phyloP scores from a whole-genome alignment of 768 basidiomycete genomes.

The Panellus pusillus region DNA sequence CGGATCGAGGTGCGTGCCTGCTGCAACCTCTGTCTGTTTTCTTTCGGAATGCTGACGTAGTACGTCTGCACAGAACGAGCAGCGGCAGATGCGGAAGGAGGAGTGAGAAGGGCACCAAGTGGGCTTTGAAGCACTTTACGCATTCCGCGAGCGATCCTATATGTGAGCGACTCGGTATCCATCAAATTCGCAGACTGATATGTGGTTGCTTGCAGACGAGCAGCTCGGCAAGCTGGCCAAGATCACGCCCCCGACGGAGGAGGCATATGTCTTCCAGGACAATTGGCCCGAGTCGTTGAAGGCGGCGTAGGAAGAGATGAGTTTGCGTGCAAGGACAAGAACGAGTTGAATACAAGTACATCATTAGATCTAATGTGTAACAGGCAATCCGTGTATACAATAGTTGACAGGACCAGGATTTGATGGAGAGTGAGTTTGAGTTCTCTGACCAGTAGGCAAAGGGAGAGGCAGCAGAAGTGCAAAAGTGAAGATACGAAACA shows the following conservation, averaged over 20 bases:
- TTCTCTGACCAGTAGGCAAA: no score
- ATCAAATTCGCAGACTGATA: neutral
- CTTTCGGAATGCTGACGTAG: neutral
- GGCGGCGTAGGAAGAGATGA: neutral
- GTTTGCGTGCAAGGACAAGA: no score
- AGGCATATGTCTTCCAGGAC: slow-evolving; percentile 68
- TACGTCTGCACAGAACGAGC: slow-evolving; percentile 67
- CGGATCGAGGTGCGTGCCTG: slow-evolving; percentile 74
- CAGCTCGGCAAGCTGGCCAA: slow-evolving; percentile 62
- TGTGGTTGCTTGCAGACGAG: slow-evolving; percentile 48
- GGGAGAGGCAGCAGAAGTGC: no score
- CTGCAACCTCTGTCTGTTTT: no score
- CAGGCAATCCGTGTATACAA: no score
- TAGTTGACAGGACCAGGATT: no score
- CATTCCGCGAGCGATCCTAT: slow-evolving; percentile 67
- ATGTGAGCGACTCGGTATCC: slow-evolving; percentile 48
- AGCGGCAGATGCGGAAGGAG: slow-evolving; percentile 84
- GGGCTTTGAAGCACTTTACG: slow-evolving; percentile 78
- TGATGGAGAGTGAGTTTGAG: no score
- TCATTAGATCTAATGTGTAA: no score
- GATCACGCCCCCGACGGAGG: slow-evolving; percentile 69
- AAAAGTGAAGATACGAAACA: neutral
- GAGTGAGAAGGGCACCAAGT: slow-evolving; percentile 74
- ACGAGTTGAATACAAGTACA: no score
- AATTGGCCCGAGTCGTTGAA: slow-evolving; percentile 46